Evolutionary conservation across 257 asterid species (phyloP).

Genomic region (Nicotiana sylvestris): DNA sequence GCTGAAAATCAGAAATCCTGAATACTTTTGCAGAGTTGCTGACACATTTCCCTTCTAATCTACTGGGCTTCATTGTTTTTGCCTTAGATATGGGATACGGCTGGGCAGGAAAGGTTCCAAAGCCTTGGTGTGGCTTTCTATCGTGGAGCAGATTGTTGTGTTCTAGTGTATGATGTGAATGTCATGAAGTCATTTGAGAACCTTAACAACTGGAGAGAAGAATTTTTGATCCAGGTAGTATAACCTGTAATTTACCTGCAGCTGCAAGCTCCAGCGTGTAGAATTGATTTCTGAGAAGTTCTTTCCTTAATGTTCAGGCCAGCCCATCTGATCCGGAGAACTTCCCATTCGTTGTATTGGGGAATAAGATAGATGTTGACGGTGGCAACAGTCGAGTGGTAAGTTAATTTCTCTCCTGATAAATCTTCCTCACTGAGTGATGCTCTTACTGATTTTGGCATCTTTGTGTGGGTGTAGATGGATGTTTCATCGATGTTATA

Average conservation of each 20-base stretch:
- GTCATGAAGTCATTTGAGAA: slow-evolving; percentile 49
- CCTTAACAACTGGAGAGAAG: slow-evolving; percentile 67
- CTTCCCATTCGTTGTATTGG: slow-evolving; percentile 56
- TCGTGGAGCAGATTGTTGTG: slow-evolving; percentile 72
- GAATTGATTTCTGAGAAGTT: neutral
- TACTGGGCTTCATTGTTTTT: neutral
- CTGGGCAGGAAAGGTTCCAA: slow-evolving; percentile 73
- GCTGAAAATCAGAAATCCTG: neutral
- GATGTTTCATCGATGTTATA: neutral
- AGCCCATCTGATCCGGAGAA: slow-evolving; percentile 62
- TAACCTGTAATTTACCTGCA: neutral
- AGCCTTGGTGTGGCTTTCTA: slow-evolving; percentile 79
- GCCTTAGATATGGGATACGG: slow-evolving; percentile 67
- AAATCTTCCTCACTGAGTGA: neutral
- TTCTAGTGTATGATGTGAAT: slow-evolving; percentile 49
- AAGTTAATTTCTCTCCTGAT: neutral
- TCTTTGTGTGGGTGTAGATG: neutral
- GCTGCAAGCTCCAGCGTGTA: neutral
- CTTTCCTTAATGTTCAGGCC: slow-evolving; percentile 33
- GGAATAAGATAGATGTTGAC: slow-evolving; percentile 55
- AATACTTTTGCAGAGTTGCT: neutral
- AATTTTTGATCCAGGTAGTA: slow-evolving; percentile 56
- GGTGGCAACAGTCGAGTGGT: slow-evolving; percentile 74
- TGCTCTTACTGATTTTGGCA: neutral
- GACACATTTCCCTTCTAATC: slow-evolving; percentile 4